A percentile compares a stretch with the other conserved stretches of the same genome.
These are phyloP conservation scores for Talaromyces ruber DNA, from an alignment of 495 filamentous ascomycete species.

Conservation along the genomic window DNA sequence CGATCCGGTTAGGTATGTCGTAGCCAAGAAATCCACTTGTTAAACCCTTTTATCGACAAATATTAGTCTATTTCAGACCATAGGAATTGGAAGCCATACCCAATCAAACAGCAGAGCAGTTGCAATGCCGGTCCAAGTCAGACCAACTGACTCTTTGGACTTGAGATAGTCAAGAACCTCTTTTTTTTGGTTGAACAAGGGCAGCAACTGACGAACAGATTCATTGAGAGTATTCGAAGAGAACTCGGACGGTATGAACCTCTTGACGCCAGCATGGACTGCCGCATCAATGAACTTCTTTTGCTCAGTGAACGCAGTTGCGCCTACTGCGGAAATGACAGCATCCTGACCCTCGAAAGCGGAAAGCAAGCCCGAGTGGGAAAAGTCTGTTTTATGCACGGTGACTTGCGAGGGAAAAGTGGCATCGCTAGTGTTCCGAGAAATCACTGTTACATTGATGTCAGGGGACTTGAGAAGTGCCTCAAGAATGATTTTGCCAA, in stretches of 20 bases:
- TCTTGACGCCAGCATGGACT: constrained; percentile 46
- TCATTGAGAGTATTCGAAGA: constrained; percentile 22
- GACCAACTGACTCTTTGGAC: constrained; percentile 23
- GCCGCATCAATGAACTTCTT: constrained; percentile 50
- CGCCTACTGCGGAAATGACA: constrained; percentile 29
- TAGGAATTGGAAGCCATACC: constrained; percentile 15
- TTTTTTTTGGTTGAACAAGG: constrained; percentile 34
- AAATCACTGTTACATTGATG: constrained; percentile 52
- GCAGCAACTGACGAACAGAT: constrained; percentile 25
- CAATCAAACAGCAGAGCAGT: constrained; percentile 45
- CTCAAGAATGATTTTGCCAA: constrained; percentile 27
- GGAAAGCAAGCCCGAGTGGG: constrained; percentile 34
- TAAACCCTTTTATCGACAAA: constrained; percentile 16
- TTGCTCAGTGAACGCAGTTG: constrained; percentile 28
- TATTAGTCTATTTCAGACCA: background rate
- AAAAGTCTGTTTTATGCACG: constrained; percentile 53
- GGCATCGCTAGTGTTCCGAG: constrained; percentile 26
- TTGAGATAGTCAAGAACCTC: constrained; percentile 37
- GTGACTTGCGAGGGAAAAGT: constrained; percentile 28
- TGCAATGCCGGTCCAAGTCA: constrained; percentile 42
- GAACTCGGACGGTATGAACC: constrained; percentile 37
- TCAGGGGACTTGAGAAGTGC: constrained; percentile 19
- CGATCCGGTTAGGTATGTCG: constrained; percentile 26
- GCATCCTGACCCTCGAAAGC: constrained; percentile 41
- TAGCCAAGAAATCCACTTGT: constrained; percentile 35